A percentile compares a stretch with the other conserved stretches of the same genome.
Evolutionary conservation across 495 filamentous ascomycete species (phyloP).

Genomic region (Penicillium fimorum): DNA sequence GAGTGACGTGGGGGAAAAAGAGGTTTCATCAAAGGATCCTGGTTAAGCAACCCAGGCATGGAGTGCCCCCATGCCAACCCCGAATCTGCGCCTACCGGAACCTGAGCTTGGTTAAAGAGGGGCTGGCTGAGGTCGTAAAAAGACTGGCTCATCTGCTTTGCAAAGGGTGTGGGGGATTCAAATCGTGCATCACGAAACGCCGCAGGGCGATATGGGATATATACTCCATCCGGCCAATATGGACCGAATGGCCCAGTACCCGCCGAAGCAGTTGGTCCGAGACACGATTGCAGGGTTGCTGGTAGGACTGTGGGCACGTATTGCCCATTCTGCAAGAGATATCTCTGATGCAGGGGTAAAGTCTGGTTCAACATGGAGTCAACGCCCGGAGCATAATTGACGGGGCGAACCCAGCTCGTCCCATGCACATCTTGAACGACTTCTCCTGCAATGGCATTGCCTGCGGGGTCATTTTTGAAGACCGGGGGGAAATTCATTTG

Average conservation of each 20-base stretch:
- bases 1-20: conserved; percentile 47
- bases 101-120: conserved; percentile 27
- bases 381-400: conserved; percentile 43
- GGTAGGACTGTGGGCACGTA: conserved; percentile 68
- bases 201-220: conserved; percentile 71
- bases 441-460: conserved; percentile 29
- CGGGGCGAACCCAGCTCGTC: conserved; percentile 46
- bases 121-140: conserved; percentile 34
- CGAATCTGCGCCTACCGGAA: conserved; percentile 27
- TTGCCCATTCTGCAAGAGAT: conserved; percentile 45
- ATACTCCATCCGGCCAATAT: conserved; percentile 75
- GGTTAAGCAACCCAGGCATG: conserved; percentile 25
- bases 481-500: conserved; percentile 45
- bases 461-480: conserved; percentile 36
- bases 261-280: conserved; percentile 72
- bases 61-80: conserved; percentile 35
- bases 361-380: conserved; percentile 54
- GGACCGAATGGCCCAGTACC: conserved; percentile 69
- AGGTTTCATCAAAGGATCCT: conserved; percentile 33
- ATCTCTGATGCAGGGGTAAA: conserved; percentile 43
- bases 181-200: conserved; percentile 61
- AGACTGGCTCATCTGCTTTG: conserved; percentile 20
- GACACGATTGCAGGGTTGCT: conserved; percentile 65
- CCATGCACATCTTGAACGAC: conserved; percentile 37
- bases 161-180: conserved; percentile 25